Conservation (phyloP, 371 early-diverging fungal species). For the Blastocladiella emersonii region DNA sequence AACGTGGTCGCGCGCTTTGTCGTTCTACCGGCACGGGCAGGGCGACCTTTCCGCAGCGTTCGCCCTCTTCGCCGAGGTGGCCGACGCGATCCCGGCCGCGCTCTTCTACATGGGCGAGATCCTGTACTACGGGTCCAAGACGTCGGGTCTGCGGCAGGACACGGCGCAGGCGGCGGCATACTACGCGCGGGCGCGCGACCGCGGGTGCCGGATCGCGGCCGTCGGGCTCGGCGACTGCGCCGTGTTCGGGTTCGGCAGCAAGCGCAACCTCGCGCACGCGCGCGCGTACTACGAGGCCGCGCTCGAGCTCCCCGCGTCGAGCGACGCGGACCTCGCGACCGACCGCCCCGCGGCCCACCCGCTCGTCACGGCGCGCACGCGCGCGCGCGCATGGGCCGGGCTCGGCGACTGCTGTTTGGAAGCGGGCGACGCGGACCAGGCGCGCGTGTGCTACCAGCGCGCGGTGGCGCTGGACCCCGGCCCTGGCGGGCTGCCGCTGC, state of each 20-base stretch:
- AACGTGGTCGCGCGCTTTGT: background rate
- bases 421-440: background rate
- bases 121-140: constrained; percentile 4
- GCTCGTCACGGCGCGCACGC: background rate
- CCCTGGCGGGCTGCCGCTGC: background rate
- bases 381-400: background rate
- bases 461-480: background rate
- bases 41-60: constrained; percentile 2
- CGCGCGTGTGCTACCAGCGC: background rate
- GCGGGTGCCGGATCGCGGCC: background rate
- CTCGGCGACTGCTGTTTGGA: background rate
- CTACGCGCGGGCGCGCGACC: background rate
- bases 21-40: background rate
- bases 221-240: constrained; percentile 5
- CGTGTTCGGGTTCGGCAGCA: background rate
- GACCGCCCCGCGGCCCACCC: background rate
- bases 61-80: background rate
- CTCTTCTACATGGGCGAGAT: constrained; percentile 4
- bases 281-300: background rate
- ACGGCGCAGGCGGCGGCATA: background rate
- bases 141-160: background rate
- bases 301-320: background rate
- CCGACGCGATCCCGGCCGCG: background rate
- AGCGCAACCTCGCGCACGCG: background rate
- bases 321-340: background rate